Evolutionary conservation across 2,329 filamentous ascomycete species (phyloP), one percentile per base, ranked within the genome.

Genomic region (Neocucurbitaria cava): DNA sequence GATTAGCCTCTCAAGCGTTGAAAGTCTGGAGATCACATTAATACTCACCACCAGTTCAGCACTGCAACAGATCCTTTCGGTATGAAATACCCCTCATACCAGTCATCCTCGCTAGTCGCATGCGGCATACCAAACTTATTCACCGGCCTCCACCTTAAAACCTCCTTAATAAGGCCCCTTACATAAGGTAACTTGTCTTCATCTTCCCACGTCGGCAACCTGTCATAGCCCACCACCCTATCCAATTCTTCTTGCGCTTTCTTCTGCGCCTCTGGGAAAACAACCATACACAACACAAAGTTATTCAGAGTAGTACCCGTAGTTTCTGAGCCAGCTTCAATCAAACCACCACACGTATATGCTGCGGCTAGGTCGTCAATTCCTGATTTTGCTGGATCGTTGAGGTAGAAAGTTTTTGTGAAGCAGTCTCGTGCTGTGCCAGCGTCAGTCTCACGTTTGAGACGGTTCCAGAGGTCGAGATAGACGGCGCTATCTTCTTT

Each of bases 11-110:
- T 15, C 1, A 2, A 15, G 1, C 11, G 7, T 4, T 11, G 2
- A 30, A 13, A 24, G 11, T 0, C 21, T 2, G 10, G 20, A 21
- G 13, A 35, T 28, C 7, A 51, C 1, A 17, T 20, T 23, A 10
- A 15, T 8, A 58, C 63, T 50, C 61, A 70, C 71, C 70, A 74
- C 67, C 69, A 73, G 35, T 74, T 75, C 41, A 74, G 23, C 4
- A 73, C 64, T 1, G 68, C 66, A 0, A 73, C 65, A 15, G 61
- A 59, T 3, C 74, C 76, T 49, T 77, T 77, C 0, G 76, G 77
- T 6, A 79, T 70, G 45, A 72, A 72, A 42, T 71, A 70, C 1
- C 74, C 82, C 64, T 69, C 63, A 44, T 74, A 74, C 66, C 65
- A 73, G 45, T 73, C 71, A 52, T 74, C 70, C 30, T 71, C 64